These are phyloP conservation scores for Diplogelasinospora grovesii DNA, from an alignment of 495 filamentous ascomycete species.

Conservation along the genomic window DNA sequence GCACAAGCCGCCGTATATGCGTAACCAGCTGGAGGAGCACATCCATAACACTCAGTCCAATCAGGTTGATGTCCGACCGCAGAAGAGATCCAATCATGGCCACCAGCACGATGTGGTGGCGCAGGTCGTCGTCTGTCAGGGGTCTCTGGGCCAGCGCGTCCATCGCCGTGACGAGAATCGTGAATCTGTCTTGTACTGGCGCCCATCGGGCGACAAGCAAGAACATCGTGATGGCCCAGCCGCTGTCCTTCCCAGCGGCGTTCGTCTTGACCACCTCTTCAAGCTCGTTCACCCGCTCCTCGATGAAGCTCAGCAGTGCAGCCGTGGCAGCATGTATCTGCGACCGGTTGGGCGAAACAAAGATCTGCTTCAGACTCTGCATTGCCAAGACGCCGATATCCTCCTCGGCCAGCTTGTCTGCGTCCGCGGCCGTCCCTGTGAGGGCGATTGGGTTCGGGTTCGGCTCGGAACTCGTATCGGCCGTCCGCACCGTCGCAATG, in stretches of 20 bases:
- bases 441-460: slow-evolving; percentile 64
- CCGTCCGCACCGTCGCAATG: slow-evolving; percentile 67
- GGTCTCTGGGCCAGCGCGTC: slow-evolving; percentile 61
- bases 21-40: slow-evolving; percentile 73
- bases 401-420: slow-evolving; percentile 79
- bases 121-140: slow-evolving; percentile 57
- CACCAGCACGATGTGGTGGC: slow-evolving; percentile 63
- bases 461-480: slow-evolving; percentile 54
- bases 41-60: slow-evolving; percentile 90
- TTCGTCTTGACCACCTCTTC: slow-evolving; percentile 35
- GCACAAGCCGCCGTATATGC: slow-evolving; percentile 67
- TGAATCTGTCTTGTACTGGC: slow-evolving; percentile 84
- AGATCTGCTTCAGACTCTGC: slow-evolving; percentile 73
- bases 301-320: slow-evolving; percentile 65
- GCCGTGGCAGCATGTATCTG: slow-evolving; percentile 70
- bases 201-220: slow-evolving; percentile 74
- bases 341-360: slow-evolving; percentile 63
- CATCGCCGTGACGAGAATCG: slow-evolving; percentile 73
- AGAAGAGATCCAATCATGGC: slow-evolving; percentile 74
- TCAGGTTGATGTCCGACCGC: slow-evolving; percentile 81
- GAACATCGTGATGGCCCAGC: slow-evolving; percentile 76
- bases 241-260: slow-evolving; percentile 35
- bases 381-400: slow-evolving; percentile 77
- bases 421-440: slow-evolving; percentile 69
- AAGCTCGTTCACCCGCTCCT: slow-evolving; percentile 46